Evolutionary conservation across 768 basidiomycete species (phyloP).

Genomic region (Mycena capillaripes): DNA sequence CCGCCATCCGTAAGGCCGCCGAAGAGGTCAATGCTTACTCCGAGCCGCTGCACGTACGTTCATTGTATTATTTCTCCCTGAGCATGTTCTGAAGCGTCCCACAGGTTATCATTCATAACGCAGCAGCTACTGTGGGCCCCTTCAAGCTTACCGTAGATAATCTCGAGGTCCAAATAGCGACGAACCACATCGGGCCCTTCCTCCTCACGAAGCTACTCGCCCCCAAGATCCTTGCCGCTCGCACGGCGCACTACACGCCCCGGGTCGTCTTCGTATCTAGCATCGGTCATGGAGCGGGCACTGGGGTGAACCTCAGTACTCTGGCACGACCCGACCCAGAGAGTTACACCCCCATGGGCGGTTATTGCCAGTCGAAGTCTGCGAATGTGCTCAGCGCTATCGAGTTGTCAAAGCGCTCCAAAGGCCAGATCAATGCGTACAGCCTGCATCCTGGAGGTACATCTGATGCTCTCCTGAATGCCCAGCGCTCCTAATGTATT

Average conservation of each 20-base stretch:
- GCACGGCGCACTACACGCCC: background rate
- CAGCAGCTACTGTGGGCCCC: background rate
- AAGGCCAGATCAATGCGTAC: constrained; percentile 15
- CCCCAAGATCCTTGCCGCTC: background rate
- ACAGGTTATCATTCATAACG: background rate
- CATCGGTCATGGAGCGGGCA: background rate
- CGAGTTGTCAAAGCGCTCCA: constrained; percentile 11
- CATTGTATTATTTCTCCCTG: too few species aligned
- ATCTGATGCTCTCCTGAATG: too few species aligned
- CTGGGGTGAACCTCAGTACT: background rate
- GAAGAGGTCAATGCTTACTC: constrained; percentile 4
- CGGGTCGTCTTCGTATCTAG: background rate
- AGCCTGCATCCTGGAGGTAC: constrained; percentile 25
- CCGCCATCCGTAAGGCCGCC: constrained; percentile 8
- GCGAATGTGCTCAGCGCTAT: constrained; percentile 29
- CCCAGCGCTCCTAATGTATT: too few species aligned
- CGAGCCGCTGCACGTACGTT: constrained; percentile 15
- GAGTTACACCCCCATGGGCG: background rate
- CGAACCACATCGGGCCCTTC: background rate
- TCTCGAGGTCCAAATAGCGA: background rate
- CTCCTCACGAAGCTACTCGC: background rate
- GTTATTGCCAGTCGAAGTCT: constrained; percentile 12
- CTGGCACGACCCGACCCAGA: background rate
- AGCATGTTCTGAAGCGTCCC: background rate
- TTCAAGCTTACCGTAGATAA: background rate